phyloP scores from a whole-genome alignment of 176 grass and related monocot genomes.

The Thalia dealbata region DNA sequence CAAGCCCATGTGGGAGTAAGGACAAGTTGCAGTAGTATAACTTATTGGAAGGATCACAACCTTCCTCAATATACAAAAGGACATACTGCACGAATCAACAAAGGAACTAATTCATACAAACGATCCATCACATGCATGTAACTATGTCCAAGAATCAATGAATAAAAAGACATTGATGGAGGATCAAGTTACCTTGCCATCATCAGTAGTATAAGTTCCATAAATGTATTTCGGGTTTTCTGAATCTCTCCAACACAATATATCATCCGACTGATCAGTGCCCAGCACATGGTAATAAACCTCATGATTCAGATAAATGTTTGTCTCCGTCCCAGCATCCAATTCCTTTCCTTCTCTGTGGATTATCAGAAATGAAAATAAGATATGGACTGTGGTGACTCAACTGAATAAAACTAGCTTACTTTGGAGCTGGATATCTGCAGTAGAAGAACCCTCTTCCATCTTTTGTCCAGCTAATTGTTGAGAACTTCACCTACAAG shows the following conservation, averaged over 20 bases:
- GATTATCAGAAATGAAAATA: constrained; percentile 16
- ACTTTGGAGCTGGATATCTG: constrained; percentile 78
- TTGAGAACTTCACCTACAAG: constrained; percentile 84
- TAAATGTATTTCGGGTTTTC: constrained; percentile 69
- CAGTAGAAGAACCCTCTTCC: constrained; percentile 89
- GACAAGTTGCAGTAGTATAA: constrained; percentile 71
- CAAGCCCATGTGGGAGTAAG: constrained; percentile 53
- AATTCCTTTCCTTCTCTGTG: constrained; percentile 35
- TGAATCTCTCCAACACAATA: constrained; percentile 91
- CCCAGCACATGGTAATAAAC: constrained; percentile 87
- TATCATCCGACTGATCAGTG: constrained; percentile 76
- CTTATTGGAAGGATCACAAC: constrained; percentile 84
- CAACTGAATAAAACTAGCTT: constrained; percentile 5
- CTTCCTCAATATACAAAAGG: constrained; percentile 55
- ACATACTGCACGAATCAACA: constrained; percentile 37
- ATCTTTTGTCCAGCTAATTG: constrained; percentile 78
- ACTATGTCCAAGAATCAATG: neutral
- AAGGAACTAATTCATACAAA: neutral
- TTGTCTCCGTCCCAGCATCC: constrained; percentile 88
- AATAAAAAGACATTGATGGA: no score
- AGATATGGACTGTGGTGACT: neutral
- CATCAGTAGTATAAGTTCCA: constrained; percentile 54
- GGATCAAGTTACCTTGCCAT: constrained; percentile 53
- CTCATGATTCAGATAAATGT: constrained; percentile 84
- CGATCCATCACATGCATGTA: neutral